Conservation (phyloP, 1,284 basidiomycete species). For the Ganoderma leucocontextum region DNA sequence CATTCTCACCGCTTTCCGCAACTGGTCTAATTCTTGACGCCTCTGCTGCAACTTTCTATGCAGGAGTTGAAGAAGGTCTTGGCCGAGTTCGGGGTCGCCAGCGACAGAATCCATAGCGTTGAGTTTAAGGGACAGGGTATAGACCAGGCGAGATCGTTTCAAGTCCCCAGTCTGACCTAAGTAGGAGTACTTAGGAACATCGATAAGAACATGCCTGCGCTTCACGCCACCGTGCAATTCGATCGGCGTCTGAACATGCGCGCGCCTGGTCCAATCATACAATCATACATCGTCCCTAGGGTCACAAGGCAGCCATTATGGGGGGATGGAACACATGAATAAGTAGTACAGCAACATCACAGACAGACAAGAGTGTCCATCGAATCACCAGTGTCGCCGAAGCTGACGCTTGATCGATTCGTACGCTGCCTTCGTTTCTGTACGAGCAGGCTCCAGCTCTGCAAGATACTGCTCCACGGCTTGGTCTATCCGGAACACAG, state of each 20-base stretch:
- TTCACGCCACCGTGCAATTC: not conserved
- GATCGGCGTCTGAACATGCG: not conserved
- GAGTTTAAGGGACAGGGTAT: not conserved
- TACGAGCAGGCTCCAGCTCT: slow-evolving; percentile 67
- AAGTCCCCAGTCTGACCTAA: not conserved
- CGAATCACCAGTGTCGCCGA: slow-evolving; percentile 58
- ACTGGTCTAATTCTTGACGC: slow-evolving; percentile 24
- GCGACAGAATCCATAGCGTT: slow-evolving; percentile 20
- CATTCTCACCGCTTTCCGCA: slow-evolving; percentile 12
- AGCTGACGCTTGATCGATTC: slow-evolving; percentile 75
- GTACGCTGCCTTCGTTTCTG: slow-evolving; percentile 68
- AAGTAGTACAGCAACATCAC: not conserved
- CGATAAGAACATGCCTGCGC: not conserved
- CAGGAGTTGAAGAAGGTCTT: slow-evolving; percentile 24
- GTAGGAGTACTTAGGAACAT: too few relatives aligned
- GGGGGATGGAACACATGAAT: not conserved
- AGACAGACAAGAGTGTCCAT: slow-evolving; percentile 7
- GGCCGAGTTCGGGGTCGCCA: slow-evolving; percentile 19
- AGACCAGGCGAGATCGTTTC: not conserved
- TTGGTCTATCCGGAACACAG: slow-evolving; percentile 75
- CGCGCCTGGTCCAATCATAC: not conserved
- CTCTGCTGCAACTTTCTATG: slow-evolving; percentile 23
- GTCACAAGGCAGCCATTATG: not conserved
- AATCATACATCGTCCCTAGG: not conserved
- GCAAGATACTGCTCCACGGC: slow-evolving; percentile 75